These are phyloP conservation scores for Mortierella sp. DNA, from an alignment of 371 early-diverging fungal species.

Conservation along the genomic window DNA sequence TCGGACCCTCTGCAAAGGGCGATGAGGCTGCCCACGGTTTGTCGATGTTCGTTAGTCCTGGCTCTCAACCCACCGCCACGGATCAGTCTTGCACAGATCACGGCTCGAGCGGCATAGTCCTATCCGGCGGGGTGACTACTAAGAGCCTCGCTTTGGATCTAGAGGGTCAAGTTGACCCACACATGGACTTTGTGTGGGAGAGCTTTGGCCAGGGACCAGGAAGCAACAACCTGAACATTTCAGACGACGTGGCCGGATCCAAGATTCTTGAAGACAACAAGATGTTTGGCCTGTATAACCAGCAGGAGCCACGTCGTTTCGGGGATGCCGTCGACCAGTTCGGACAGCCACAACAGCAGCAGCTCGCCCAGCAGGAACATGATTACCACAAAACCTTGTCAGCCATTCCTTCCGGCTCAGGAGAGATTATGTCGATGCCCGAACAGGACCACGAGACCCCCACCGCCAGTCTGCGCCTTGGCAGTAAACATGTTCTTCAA, in stretches of 20 bases:
- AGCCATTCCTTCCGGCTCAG: constrained; percentile 34
- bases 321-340: constrained; percentile 9
- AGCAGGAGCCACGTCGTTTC: constrained; percentile 11
- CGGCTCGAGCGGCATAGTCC: constrained; percentile 42
- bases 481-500: neutral
- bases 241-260: constrained; percentile 12
- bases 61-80: constrained; percentile 39
- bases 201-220: constrained; percentile 52
- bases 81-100: constrained; percentile 26
- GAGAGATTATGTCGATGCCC: constrained; percentile 12
- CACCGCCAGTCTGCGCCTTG: constrained; percentile 14
- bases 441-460: constrained; percentile 25
- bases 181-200: constrained; percentile 38
- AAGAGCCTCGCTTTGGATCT: constrained; percentile 17
- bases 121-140: neutral
- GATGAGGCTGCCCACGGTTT: constrained; percentile 39
- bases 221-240: neutral
- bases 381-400: constrained; percentile 26
- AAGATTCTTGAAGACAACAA: constrained; percentile 14
- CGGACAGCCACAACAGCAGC: constrained; percentile 20
- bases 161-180: constrained; percentile 26
- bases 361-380: constrained; percentile 1
- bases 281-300: neutral
- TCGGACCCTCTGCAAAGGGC: constrained; percentile 17
- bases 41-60: constrained; percentile 46